phyloP scores from a whole-genome alignment of 1,284 basidiomycete species.

The Microbotryomycetes sp. region DNA sequence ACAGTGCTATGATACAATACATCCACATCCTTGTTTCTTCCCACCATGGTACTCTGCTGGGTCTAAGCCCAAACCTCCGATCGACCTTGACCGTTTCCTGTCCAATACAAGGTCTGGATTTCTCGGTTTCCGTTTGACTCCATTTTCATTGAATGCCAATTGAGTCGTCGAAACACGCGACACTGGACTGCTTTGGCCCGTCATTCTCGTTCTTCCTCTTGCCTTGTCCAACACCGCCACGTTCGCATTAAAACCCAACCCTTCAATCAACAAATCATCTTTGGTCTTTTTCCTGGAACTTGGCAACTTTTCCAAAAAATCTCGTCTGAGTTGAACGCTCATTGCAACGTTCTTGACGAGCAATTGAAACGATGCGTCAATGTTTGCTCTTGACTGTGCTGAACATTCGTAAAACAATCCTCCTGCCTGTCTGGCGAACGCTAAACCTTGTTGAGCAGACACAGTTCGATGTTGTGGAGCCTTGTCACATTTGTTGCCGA shows the following conservation, averaged over 20 bases:
- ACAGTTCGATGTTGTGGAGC: not conserved
- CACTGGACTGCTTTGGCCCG: no score
- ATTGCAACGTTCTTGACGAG: slow-evolving; percentile 8
- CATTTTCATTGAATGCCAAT: no score
- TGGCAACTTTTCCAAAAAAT: not conserved
- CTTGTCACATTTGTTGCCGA: slow-evolving; percentile 28
- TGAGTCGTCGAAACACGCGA: no score
- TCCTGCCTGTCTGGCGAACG: slow-evolving; percentile 8
- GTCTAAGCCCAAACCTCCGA: slow-evolving; percentile 18
- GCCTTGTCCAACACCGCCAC: slow-evolving; percentile 10
- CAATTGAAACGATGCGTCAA: slow-evolving; percentile 15
- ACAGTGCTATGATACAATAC: no score
- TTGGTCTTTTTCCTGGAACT: not conserved
- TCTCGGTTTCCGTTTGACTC: not conserved
- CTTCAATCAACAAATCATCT: slow-evolving; percentile 1
- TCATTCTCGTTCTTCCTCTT: no score
- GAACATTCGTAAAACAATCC: slow-evolving; percentile 26
- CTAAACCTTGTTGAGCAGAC: slow-evolving; percentile 11
- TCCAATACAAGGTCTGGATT: slow-evolving; percentile 14
- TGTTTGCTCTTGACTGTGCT: slow-evolving; percentile 20
- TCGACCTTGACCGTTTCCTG: slow-evolving; percentile 8
- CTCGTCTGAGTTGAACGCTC: not conserved
- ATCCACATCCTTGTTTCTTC: slow-evolving; percentile 10
- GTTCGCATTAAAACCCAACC: slow-evolving; percentile 16
- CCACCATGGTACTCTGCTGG: not conserved